Evolutionary conservation across 495 filamentous ascomycete species (phyloP), one percentile per base, ranked within the genome.

Genomic region (Cudoniella acicularis): DNA sequence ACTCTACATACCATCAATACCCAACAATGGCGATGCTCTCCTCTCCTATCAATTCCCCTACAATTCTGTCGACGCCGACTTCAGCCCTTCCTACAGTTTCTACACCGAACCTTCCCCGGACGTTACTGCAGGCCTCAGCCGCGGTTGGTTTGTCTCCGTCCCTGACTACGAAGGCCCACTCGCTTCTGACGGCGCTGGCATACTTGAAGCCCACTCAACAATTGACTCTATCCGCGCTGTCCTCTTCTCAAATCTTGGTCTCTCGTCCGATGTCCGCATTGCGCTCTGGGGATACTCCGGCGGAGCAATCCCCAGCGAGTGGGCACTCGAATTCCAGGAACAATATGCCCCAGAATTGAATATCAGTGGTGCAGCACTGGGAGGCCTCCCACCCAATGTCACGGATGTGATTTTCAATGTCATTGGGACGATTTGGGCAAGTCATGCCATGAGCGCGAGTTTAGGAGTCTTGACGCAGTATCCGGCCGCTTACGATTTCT

Each of bases 201-300:
- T 71, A 16, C 67, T 75, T 42, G 72, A 72, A 13, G 79, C 75
- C 0, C 70, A 80, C 43, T 73, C 77, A 6, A 74, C 72, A 11
- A 67, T 83, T 6, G 79, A 83, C 56, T 72, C 68, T 21, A 55
- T 79, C 17, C 73, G 76, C 21, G 78, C 78, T 0, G 71, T 73
- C 6, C 46, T 78, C 1, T 64, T 67, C 10, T 63, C 69, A 0
- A 55, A 52, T 1, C 54, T 58, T 27, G 58, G 13, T 13, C 30
- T 36, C 6, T 59, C 64, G 0, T 46, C 58, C 2, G 30, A 66
- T 24, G 59, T 71, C 6, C 62, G 63, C 10, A 51, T 67, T 47
- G 75, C 70, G 1, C 59, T 83, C 62, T 82, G 75, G 77, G 83
- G 82, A 3, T 86, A 84, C 59, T 81, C 78, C 4, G 82, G 83